Percentiles rank a stretch among this genome's conserved stretches.
phyloP scores from a whole-genome alignment of 139 green algal species.

The Asterochloris sp. region DNA sequence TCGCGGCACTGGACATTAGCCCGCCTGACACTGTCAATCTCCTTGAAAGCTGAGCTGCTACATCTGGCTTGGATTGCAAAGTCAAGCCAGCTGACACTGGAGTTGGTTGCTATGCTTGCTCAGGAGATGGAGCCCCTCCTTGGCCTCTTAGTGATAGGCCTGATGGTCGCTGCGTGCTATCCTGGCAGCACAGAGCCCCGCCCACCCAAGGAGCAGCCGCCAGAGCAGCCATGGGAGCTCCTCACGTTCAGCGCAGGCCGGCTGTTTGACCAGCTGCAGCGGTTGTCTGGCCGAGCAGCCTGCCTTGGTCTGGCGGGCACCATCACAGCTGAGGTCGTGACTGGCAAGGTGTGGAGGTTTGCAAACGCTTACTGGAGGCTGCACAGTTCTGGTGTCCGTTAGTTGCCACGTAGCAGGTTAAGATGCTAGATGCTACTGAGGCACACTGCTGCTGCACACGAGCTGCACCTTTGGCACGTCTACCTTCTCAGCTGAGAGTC shows the following conservation, averaged over 20 bases:
- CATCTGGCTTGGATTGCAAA: too few species aligned
- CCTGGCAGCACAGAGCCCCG: background rate
- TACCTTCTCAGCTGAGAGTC: background rate
- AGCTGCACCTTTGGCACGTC: background rate
- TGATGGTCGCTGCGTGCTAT: slow-evolving; percentile 20
- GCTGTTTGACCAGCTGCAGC: slow-evolving; percentile 11
- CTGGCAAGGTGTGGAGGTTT: slow-evolving; percentile 27
- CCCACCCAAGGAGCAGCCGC: background rate
- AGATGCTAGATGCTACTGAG: too few species aligned
- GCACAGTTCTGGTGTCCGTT: background rate
- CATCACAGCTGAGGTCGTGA: slow-evolving; percentile 37
- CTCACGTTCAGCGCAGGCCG: background rate
- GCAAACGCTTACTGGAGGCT: background rate
- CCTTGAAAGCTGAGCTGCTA: too few species aligned
- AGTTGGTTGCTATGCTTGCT: background rate
- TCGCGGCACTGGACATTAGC: too few species aligned
- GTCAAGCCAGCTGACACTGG: background rate
- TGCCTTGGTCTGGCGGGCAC: slow-evolving; percentile 30
- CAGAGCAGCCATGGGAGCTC: background rate
- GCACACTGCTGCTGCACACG: background rate
- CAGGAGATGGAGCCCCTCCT: slow-evolving; percentile 36
- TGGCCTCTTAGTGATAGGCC: slow-evolving; percentile 13
- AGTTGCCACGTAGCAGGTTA: too few species aligned
- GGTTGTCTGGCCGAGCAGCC: slow-evolving; percentile 18
- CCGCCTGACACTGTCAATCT: too few species aligned